Percentiles rank a stretch among this genome's conserved stretches.
Conservation (phyloP, 352 stramenopile genomes). For the Phytophthora parvispora region DNA sequence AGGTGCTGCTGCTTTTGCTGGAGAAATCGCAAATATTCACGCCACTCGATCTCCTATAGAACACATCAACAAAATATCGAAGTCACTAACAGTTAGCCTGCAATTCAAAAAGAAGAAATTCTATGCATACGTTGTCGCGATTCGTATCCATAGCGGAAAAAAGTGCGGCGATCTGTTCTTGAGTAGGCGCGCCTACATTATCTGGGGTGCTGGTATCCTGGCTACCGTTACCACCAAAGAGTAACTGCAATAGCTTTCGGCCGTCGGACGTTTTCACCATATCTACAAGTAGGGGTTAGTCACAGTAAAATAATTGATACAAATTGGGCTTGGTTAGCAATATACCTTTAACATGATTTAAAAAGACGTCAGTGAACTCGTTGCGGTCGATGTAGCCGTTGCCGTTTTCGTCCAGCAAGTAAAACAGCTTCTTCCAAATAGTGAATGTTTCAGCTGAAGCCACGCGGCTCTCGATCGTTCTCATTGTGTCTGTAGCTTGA, state of each 20-base stretch:
- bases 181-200: background rate
- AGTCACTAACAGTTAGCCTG: no score
- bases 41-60: constrained; percentile 57
- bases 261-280: constrained; percentile 49
- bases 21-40: constrained; percentile 69
- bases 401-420: constrained; percentile 60
- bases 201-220: background rate
- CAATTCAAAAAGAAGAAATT: no score
- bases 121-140: constrained; percentile 47
- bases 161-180: constrained; percentile 38
- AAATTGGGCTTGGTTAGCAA: background rate
- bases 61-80: background rate
- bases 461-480: constrained; percentile 8
- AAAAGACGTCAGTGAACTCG: constrained; percentile 68
- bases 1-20: constrained; percentile 16
- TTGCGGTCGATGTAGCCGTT: constrained; percentile 64
- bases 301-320: background rate
- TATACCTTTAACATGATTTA: constrained; percentile 48
- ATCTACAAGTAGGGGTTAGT: constrained; percentile 31
- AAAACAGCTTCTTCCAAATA: constrained; percentile 83
- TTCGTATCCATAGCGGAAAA: constrained; percentile 67
- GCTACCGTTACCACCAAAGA: constrained; percentile 27
- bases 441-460: constrained; percentile 34
- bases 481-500: background rate
- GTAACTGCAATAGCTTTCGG: constrained; percentile 45